Percentiles rank a stretch among this genome's conserved stretches.
These are phyloP conservation scores for Alternaria brassicicola DNA, from an alignment of 2,329 filamentous ascomycete genomes.

Conservation along the genomic window DNA sequence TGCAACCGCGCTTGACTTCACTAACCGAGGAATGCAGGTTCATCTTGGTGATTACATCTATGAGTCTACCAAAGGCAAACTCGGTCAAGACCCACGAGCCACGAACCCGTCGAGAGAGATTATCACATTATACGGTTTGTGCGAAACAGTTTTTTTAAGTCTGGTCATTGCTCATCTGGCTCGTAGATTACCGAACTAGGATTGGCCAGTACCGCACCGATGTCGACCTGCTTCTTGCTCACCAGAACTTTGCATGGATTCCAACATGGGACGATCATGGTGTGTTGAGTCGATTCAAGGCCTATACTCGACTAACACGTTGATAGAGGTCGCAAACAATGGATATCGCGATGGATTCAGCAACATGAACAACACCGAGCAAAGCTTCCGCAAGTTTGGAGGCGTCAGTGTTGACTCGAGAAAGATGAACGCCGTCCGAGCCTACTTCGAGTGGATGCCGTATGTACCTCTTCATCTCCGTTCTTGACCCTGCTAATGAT, in stretches of 20 bases:
- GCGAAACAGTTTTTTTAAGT: background rate
- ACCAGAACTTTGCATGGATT: constrained; percentile 53
- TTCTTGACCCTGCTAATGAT: constrained; percentile 51
- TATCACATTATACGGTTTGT: constrained; percentile 46
- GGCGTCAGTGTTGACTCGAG: constrained; percentile 51
- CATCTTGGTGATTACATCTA: constrained; percentile 55
- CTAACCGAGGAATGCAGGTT: constrained; percentile 38
- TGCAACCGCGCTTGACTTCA: background rate
- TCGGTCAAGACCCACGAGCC: constrained; percentile 28
- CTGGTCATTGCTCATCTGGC: background rate
- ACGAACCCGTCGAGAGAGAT: constrained; percentile 46
- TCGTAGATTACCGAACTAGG: constrained; percentile 49
- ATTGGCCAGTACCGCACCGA: constrained; percentile 51
- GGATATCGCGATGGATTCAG: constrained; percentile 50
- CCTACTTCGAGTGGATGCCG: constrained; percentile 56
- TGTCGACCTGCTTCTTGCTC: constrained; percentile 48
- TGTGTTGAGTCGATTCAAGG: background rate
- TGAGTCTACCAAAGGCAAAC: constrained; percentile 43
- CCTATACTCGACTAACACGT: constrained; percentile 4
- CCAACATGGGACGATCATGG: constrained; percentile 53
- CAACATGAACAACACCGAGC: constrained; percentile 53
- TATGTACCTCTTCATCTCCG: constrained; percentile 29
- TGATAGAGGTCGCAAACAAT: constrained; percentile 51
- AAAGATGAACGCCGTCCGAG: constrained; percentile 56
- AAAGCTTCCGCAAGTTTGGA: constrained; percentile 49